Evolutionary conservation across 352 stramenopile species (phyloP), one percentile per base, ranked within the genome.

Genomic region (Pythium dissotocum): DNA sequence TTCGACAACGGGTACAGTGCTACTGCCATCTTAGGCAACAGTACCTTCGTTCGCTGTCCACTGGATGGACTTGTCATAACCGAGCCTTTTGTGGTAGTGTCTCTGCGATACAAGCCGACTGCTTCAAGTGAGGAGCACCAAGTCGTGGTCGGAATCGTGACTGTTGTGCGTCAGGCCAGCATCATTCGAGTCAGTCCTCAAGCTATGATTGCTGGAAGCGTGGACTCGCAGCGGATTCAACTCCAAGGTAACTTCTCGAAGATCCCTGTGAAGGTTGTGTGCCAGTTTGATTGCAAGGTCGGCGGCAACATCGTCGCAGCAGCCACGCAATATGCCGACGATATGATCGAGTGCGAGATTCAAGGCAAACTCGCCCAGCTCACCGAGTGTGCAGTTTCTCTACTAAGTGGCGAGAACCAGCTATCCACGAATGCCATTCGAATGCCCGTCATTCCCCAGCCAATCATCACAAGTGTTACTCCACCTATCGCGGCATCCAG

Each of bases 301-400:
- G 16, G 32, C 26, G n/a, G 35, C 26, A 49, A 12, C 0, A 26
- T 54, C 9, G 26, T 13, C 10, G 53, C 35, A 0, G 10, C 10
- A 30, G 44, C 52, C 6, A n/a, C 48, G 7, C 28, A 30, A 12
- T 67, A 67, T n/a, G 36, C 51, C 1, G 59, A 59, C 33, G 46
- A 53, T 3, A 0, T 72, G 21, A n/a, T 72, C 6, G 59, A 58
- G 18, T 72, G 65, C 18, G 52, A 67, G 24, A 21, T 72, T 24
- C 8, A 35, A 9, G 33, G 3, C 4, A 16, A 24, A 12, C 8
- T 64, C 46, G 4, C 14, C 1, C 6, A 18, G 6, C 52, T 33
- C 2, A 55, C 40, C 1, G 10, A 44, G 1, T 72, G 65, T 40
- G 26, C 63, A 13, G 24, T 72, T 9, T 38, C 52, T 18, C 24